Evolutionary conservation across 208 protist genomes (phyloP).

Genomic region (Leishmania turanica): DNA sequence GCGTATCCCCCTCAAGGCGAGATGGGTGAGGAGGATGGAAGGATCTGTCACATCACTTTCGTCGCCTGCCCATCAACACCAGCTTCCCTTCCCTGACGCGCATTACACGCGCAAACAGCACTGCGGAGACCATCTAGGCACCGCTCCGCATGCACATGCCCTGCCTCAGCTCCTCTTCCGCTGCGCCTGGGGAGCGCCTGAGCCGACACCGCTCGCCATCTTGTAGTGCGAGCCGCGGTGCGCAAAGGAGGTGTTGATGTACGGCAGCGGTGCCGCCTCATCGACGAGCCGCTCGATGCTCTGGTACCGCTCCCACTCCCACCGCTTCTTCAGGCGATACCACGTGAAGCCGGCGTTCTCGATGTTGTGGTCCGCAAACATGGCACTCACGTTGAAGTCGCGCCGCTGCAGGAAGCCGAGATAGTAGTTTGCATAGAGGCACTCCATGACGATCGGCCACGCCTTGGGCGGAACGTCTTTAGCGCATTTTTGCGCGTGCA

Average conservation of each 20-base stretch:
- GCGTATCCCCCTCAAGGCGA: background rate
- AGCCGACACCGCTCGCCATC: slow-evolving; percentile 39
- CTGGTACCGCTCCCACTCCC: slow-evolving; percentile 80
- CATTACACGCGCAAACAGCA: background rate
- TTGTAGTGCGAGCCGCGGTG: slow-evolving; percentile 71
- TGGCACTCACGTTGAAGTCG: slow-evolving; percentile 87
- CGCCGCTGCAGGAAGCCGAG: slow-evolving; percentile 82
- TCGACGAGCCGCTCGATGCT: slow-evolving; percentile 75
- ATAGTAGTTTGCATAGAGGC: slow-evolving; percentile 88
- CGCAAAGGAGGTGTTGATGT: slow-evolving; percentile 52
- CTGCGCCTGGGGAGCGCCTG: background rate
- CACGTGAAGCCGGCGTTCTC: slow-evolving; percentile 83
- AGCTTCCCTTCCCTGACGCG: background rate
- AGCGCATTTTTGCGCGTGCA: slow-evolving; percentile 75
- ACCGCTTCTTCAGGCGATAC: slow-evolving; percentile 85
- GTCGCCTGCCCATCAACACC: background rate
- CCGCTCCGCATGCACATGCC: background rate
- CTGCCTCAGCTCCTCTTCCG: background rate
- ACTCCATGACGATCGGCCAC: slow-evolving; percentile 90
- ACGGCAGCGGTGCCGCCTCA: slow-evolving; percentile 73
- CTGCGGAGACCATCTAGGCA: background rate
- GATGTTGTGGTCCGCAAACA: slow-evolving; percentile 90
- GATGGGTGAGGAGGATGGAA: background rate
- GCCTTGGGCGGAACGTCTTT: slow-evolving; percentile 61
- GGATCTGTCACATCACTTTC: background rate